These are phyloP conservation scores for Diaporthe citriasiana DNA, from an alignment of 2,329 filamentous ascomycete genomes.

Conservation along the genomic window DNA sequence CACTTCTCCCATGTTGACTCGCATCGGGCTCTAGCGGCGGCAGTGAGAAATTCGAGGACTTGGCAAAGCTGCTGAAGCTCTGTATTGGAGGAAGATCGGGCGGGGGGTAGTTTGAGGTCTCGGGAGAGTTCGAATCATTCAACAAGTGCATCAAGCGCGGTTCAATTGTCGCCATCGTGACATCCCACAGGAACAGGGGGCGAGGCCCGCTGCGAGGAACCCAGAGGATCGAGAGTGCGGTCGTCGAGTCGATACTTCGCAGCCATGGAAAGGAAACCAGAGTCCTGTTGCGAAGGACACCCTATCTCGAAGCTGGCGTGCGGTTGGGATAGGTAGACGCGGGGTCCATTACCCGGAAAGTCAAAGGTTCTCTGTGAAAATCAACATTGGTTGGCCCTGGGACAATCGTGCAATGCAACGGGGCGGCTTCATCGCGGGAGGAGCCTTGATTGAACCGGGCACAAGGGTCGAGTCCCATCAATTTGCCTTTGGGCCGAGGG, in stretches of 20 bases:
- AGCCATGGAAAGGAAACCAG: constrained; percentile 39
- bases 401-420: constrained; percentile 29
- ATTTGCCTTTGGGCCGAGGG: constrained; percentile 32
- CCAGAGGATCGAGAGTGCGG: constrained; percentile 42
- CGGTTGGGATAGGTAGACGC: constrained; percentile 14
- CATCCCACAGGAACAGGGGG: constrained; percentile 32
- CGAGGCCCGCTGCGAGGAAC: constrained; percentile 30
- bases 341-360: constrained; percentile 36
- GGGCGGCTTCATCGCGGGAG: constrained; percentile 31
- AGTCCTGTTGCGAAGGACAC: constrained; percentile 23
- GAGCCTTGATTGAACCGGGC: constrained; percentile 13
- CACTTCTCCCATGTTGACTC: constrained; percentile 52
- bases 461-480: constrained; percentile 30
- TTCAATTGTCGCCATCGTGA: constrained; percentile 76
- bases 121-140: constrained; percentile 66
- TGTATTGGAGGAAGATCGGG: constrained; percentile 70
- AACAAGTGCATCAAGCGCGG: constrained; percentile 76
- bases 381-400: constrained; percentile 30
- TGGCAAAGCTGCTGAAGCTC: constrained; percentile 57
- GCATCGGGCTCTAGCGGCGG: constrained; percentile 67
- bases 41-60: constrained; percentile 61
- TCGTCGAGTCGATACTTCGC: constrained; percentile 55
- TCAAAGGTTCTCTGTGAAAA: constrained; percentile 15
- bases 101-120: constrained; percentile 55
- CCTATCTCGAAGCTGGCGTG: constrained; percentile 31